phyloP scores from a whole-genome alignment of 768 basidiomycete species.

The Antrodiella citrinella region DNA sequence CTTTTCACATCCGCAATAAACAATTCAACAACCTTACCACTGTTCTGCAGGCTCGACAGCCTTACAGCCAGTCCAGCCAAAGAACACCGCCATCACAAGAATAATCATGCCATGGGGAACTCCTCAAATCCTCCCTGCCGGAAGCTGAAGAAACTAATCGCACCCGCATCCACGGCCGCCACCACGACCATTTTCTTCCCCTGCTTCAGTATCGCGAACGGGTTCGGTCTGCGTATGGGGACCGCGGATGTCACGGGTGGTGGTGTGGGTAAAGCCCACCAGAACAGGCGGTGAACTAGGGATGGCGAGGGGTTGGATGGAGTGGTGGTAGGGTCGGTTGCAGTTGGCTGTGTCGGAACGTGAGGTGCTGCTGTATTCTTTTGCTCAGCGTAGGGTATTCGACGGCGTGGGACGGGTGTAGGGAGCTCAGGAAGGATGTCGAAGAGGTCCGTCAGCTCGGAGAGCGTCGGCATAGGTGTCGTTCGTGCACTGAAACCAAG shows the following conservation, averaged over 20 bases:
- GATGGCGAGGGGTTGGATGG: background rate
- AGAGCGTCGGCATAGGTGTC: constrained; percentile 73
- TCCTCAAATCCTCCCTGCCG: constrained; percentile 80
- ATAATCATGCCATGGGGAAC: constrained; percentile 51
- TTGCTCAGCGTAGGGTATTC: constrained; percentile 15
- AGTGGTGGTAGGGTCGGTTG: background rate
- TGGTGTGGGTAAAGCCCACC: constrained; percentile 17
- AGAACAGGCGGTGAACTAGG: constrained; percentile 11
- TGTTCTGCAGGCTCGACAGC: too few species aligned
- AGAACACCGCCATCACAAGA: background rate
- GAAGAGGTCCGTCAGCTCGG: constrained; percentile 72
- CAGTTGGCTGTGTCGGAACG: background rate
- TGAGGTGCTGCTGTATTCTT: constrained; percentile 2
- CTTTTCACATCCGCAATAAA: background rate
- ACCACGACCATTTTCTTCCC: constrained; percentile 81
- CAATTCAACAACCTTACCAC: background rate
- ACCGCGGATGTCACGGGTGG: constrained; percentile 14
- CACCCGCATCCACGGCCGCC: constrained; percentile 84
- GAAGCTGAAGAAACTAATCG: constrained; percentile 82
- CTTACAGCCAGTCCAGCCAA: background rate
- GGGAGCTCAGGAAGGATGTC: constrained; percentile 53
- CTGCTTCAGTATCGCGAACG: constrained; percentile 73
- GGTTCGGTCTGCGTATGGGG: constrained; percentile 43
- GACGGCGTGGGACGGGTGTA: constrained; percentile 49
- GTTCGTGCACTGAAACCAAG: constrained; percentile 56